A percentile compares a stretch with the other conserved stretches of the same genome.
phyloP scores from a whole-genome alignment of 257 asterid genomes.

The Cynanchum wilfordii region DNA sequence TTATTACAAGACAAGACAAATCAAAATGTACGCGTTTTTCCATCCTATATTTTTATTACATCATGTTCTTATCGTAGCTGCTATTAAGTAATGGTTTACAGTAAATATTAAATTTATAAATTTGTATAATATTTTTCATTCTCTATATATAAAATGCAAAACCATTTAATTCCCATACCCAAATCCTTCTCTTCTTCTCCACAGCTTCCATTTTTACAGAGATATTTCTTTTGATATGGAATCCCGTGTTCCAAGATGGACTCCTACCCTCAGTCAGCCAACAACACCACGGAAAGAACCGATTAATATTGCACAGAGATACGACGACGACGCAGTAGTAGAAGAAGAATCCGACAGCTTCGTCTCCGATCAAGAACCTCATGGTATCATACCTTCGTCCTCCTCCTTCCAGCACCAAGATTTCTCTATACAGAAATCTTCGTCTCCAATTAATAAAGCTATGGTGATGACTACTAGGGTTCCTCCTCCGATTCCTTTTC shows the following conservation, averaged over 20 bases:
- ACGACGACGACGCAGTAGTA: too few species aligned
- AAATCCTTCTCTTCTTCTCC: too few species aligned
- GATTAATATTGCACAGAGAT: background rate
- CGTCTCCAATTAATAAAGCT: background rate
- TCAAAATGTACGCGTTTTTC: too few species aligned
- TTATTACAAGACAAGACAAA: too few species aligned
- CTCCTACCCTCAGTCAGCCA: background rate
- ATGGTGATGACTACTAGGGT: background rate
- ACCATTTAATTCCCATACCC: too few species aligned
- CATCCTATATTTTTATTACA: too few species aligned
- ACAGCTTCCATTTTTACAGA: background rate
- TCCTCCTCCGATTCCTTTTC: background rate
- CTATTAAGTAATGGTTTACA: too few species aligned
- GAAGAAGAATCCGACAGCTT: background rate
- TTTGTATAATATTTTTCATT: too few species aligned
- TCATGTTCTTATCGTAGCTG: too few species aligned
- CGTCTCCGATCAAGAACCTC: background rate
- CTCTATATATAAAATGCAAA: too few species aligned
- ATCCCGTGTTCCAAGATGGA: background rate
- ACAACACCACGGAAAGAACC: background rate
- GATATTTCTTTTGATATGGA: background rate
- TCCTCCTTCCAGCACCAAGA: background rate
- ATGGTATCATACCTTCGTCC: too few species aligned
- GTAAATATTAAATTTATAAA: too few species aligned
- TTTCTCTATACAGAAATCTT: background rate